Percentiles rank a stretch among this genome's conserved stretches.
Conservation (phyloP, 352 stramenopile species). For the Phytophthora cryptogea region DNA sequence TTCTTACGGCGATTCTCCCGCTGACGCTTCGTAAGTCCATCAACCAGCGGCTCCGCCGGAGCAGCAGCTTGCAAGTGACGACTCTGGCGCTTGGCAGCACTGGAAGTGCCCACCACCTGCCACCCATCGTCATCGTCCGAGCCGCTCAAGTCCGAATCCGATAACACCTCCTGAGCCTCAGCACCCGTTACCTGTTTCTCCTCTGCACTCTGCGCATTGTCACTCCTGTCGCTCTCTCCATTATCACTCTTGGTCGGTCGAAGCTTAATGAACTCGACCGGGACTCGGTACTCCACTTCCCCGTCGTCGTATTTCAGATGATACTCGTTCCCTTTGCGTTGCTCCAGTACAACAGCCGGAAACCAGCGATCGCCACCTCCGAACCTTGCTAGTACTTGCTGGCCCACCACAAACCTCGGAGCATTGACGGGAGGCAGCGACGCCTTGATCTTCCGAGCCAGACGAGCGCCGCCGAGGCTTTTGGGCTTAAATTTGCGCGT, state of each 20-base stretch:
- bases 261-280: constrained; percentile 50
- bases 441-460: constrained; percentile 29
- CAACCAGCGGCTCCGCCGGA: constrained; percentile 31
- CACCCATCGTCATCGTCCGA: constrained; percentile 71
- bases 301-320: constrained; percentile 82
- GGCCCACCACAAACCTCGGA: constrained; percentile 35
- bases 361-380: constrained; percentile 65
- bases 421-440: constrained; percentile 25
- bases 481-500: constrained; percentile 67
- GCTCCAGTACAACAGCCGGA: constrained; percentile 64
- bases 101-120: constrained; percentile 59
- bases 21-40: constrained; percentile 79
- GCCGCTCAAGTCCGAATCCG: constrained; percentile 26
- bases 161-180: constrained; percentile 13
- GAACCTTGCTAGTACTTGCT: constrained; percentile 70
- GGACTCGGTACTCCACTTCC: constrained; percentile 72
- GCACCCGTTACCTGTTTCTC: constrained; percentile 10
- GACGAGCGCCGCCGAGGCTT: constrained; percentile 42
- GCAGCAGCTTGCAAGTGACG: constrained; percentile 11
- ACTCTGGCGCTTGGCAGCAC: constrained; percentile 24
- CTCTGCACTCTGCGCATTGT: constrained; percentile 5
- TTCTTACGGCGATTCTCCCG: constrained; percentile 81
- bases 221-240: constrained; percentile 4
- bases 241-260: constrained; percentile 19
- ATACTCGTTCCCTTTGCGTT: constrained; percentile 75